Evolutionary conservation across 208 protist species (phyloP).

Genomic region (Trypanosoma lewisi): DNA sequence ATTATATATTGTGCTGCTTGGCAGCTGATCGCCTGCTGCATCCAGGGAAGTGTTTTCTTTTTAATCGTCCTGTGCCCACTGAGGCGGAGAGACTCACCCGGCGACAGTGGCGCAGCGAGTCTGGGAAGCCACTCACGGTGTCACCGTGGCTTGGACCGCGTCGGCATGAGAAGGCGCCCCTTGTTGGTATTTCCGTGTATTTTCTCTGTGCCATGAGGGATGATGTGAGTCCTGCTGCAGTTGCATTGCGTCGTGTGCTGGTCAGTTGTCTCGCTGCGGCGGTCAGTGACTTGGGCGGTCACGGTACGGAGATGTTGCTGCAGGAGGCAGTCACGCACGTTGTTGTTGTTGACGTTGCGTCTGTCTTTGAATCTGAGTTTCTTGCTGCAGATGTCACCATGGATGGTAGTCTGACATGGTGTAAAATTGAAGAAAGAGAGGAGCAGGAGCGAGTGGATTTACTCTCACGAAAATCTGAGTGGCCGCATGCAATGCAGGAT

Average conservation of each 20-base stretch:
- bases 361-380: conserved; percentile 24
- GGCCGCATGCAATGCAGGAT: conserved; percentile 16
- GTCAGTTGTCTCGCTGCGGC: conserved; percentile 42
- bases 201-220: conserved; percentile 18
- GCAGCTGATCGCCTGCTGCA: conserved; percentile 42
- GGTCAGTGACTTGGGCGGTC: conserved; percentile 57
- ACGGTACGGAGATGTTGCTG: conserved; percentile 35
- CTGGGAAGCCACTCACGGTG: conserved; percentile 2
- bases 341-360: conserved; percentile 55
- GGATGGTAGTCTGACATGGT: neutral
- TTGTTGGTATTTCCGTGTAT: conserved; percentile 26
- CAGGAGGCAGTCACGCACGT: conserved; percentile 65
- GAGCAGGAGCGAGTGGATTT: neutral
- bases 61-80: conserved; percentile 41
- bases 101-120: neutral
- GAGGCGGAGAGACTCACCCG: conserved; percentile 33
- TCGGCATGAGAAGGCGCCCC: conserved; percentile 23
- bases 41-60: conserved; percentile 61
- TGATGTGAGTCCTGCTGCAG: neutral
- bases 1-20: conserved; percentile 43
- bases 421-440: neutral
- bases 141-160: conserved; percentile 21
- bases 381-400: neutral
- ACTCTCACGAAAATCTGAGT: conserved; percentile 1
- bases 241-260: conserved; percentile 47